Conservation (phyloP, 2,329 filamentous ascomycete species). For the Diaporthe vexans region DNA sequence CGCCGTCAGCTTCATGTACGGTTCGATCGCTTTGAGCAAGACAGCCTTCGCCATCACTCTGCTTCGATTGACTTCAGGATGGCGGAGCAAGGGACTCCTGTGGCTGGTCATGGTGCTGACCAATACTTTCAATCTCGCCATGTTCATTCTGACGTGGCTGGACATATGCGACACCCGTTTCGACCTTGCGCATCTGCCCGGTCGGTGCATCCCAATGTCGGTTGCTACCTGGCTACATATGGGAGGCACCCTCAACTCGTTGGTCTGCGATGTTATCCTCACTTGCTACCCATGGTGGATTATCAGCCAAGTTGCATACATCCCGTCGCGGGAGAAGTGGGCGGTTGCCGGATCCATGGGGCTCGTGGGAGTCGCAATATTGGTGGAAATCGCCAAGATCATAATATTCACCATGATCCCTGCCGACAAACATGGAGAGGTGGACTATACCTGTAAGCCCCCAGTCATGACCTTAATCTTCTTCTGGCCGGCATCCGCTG, state of each 20-base stretch:
- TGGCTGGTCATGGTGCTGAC: conserved; percentile 30
- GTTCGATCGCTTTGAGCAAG: conserved; percentile 19
- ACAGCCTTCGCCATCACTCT: conserved; percentile 32
- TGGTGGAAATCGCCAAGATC: neutral
- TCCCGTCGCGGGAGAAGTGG: conserved; percentile 25
- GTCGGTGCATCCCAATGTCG: neutral
- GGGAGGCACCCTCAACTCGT: conserved; percentile 10
- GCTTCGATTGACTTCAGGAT: conserved; percentile 21
- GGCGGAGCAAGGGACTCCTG: conserved; percentile 1
- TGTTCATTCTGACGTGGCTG: conserved; percentile 31
- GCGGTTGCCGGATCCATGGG: conserved; percentile 26
- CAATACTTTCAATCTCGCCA: conserved; percentile 1
- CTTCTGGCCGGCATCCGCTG: neutral
- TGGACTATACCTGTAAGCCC: conserved; percentile 32
- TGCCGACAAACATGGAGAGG: neutral
- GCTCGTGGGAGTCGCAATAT: conserved; percentile 8
- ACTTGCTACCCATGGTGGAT: conserved; percentile 33
- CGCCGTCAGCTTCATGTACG: conserved; percentile 24
- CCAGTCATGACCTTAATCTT: neutral
- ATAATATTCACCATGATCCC: conserved; percentile 12
- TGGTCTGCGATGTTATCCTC: conserved; percentile 26
- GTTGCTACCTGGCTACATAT: conserved; percentile 15
- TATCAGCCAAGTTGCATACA: conserved; percentile 18
- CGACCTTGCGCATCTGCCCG: conserved; percentile 12
- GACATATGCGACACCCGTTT: conserved; percentile 26